phyloP scores from a whole-genome alignment of 371 early-diverging fungal genomes.

The Racocetra persica region DNA sequence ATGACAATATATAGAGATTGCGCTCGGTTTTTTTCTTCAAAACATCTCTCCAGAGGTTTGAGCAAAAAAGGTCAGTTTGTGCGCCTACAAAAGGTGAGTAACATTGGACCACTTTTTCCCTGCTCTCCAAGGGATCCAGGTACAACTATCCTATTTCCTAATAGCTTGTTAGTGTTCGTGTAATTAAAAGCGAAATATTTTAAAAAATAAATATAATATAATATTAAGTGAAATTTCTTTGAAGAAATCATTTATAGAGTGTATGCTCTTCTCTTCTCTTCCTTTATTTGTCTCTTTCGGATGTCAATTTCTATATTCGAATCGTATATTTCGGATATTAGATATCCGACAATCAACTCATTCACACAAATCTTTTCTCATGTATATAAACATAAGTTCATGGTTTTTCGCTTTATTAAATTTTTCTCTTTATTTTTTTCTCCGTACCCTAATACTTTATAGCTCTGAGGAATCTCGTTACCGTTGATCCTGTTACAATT shows the following conservation, averaged over 20 bases:
- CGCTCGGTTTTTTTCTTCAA: conserved; percentile 10
- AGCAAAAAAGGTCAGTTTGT: conserved; percentile 36
- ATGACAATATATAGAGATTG: conserved; percentile 19
- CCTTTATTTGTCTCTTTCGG: not conserved
- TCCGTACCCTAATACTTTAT: not conserved
- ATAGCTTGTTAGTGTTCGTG: conserved; percentile 14
- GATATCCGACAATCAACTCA: too few species aligned
- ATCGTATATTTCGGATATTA: too few species aligned
- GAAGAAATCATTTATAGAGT: too few species aligned
- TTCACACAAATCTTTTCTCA: too few species aligned
- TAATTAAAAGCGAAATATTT: conserved; percentile 14
- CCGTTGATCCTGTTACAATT: not conserved
- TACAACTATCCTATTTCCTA: conserved; percentile 37
- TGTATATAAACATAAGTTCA: not conserved
- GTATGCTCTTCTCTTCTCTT: not conserved
- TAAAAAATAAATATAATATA: not conserved
- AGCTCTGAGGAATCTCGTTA: not conserved
- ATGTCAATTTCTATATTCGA: not conserved
- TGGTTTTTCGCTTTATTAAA: not conserved
- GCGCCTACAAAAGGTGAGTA: conserved; percentile 31
- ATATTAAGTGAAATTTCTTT: too few species aligned
- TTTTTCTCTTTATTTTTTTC: not conserved
- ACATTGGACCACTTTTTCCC: conserved; percentile 38
- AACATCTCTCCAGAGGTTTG: conserved; percentile 32
- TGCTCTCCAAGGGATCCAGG: conserved; percentile 37